Evolutionary conservation across 202 grass and related monocot species (phyloP).

Genomic region (Zoysia matrella): DNA sequence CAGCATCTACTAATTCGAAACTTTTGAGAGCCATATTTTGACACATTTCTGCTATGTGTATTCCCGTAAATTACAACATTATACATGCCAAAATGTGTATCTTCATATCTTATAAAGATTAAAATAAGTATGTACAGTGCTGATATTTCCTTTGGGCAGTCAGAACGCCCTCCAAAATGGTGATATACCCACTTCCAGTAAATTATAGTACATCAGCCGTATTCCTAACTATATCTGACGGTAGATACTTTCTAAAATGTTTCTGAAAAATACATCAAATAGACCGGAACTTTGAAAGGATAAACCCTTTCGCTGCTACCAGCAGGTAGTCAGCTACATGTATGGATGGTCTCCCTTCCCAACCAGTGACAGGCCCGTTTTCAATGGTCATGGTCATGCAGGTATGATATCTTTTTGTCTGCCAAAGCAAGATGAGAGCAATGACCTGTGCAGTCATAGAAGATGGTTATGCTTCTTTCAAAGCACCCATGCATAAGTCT

Average conservation of each 20-base stretch:
- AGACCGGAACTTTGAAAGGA: background rate
- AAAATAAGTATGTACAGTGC: background rate
- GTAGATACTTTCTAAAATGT: conserved; percentile 1
- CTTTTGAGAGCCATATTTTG: too few relatives aligned
- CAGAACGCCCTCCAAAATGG: conserved; percentile 32
- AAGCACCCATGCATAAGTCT: conserved; percentile 8
- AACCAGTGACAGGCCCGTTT: conserved; percentile 7
- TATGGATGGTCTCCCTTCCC: conserved; percentile 22
- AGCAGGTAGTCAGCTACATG: conserved; percentile 12
- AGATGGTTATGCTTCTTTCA: conserved; percentile 18
- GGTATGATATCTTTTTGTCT: background rate
- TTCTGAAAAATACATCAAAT: conserved; percentile 35
- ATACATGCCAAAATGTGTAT: conserved; percentile 30
- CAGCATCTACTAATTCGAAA: too few relatives aligned
- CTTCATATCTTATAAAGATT: background rate
- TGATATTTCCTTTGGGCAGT: conserved; percentile 12
- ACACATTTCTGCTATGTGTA: background rate
- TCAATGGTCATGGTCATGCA: conserved; percentile 1
- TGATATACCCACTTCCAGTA: conserved; percentile 3
- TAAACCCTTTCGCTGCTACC: conserved; percentile 19
- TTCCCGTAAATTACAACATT: conserved; percentile 22
- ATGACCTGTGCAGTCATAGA: conserved; percentile 17
- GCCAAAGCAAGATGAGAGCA: conserved; percentile 31
- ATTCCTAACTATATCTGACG: background rate
- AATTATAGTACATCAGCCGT: conserved; percentile 3